Percentiles rank a stretch among this genome's conserved stretches.
These are phyloP conservation scores for Graphium sp. DNA, from an alignment of 2,329 filamentous ascomycete genomes.

Conservation along the genomic window DNA sequence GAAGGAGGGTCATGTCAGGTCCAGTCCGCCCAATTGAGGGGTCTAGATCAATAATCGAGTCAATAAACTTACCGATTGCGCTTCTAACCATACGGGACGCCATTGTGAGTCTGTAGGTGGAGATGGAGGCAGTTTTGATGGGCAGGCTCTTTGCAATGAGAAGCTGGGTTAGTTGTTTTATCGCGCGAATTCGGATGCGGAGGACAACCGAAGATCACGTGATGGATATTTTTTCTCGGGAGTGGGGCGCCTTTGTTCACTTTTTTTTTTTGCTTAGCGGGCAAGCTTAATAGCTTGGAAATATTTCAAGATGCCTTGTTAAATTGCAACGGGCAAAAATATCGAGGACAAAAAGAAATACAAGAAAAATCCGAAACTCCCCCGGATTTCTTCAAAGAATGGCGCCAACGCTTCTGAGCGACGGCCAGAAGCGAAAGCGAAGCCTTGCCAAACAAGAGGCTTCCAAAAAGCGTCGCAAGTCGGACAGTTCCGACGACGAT, in stretches of 20 bases:
- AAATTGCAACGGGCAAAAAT: conserved; percentile 4
- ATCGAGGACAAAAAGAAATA: too few species aligned
- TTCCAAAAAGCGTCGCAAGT: conserved; percentile 33
- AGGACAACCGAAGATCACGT: conserved; percentile 19
- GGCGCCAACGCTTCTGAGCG: too few species aligned
- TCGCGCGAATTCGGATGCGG: conserved; percentile 24
- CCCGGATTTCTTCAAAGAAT: too few species aligned
- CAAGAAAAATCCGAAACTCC: too few species aligned
- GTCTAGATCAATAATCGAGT: conserved; percentile 1
- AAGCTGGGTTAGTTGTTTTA: conserved; percentile 30
- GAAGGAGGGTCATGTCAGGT: conserved; percentile 12
- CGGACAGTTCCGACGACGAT: conserved; percentile 32
- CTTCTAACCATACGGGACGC: conserved; percentile 93
- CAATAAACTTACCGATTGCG: conserved; percentile 63
- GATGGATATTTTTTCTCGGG: conserved; percentile 8
- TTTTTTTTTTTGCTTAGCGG: conserved; percentile 7
- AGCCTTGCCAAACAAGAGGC: conserved; percentile 21
- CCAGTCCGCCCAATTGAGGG: conserved; percentile 5
- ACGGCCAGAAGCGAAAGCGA: conserved; percentile 35
- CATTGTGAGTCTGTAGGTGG: conserved; percentile 60
- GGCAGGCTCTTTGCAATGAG: conserved; percentile 23
- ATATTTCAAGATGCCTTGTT: not conserved
- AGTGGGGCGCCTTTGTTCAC: conserved; percentile 3
- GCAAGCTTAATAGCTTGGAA: not conserved
- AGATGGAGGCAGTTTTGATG: conserved; percentile 31